Evolutionary conservation across 139 green algal genomes (phyloP), one percentile per base, ranked within the genome.

Genomic region (Chara braunii): DNA sequence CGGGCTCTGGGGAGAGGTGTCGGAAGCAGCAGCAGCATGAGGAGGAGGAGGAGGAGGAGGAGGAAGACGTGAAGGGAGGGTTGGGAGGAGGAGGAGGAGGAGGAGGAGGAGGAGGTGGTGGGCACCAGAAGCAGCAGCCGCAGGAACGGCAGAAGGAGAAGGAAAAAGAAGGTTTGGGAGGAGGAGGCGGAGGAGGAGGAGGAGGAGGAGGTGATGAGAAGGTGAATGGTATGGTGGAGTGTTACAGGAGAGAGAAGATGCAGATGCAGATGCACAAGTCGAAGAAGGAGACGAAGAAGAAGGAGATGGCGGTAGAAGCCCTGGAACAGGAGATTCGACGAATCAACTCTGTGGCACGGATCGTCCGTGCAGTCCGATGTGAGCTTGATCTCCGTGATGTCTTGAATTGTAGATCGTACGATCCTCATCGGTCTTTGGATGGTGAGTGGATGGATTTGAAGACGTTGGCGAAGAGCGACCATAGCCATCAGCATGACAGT

Each of bases 331-430:
- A 45, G 22, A 28, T 70, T 14, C n/a, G 9, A 29, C 11, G 24
- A 31, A 70, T 70, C 50, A 70, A 70, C 52, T 9, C 12, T 3
- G 31, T 70, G 50, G 61, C 61, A 2, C 18, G 24, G 14, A 45
- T 70, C 54, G n/a, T 70, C 26, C 24, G 54, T 36, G 18, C 61
- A 9, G 61, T 70, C 23, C 52, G 61, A 12, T 70, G 54, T 0
- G 31, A 70, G 31, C 50, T 70, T 24, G 61, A 70, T 37, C n/a
- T 70, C 14, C 23, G 42, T 5, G 4, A 51, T 1, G 12, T 68
- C 11, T 45, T 70, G 11, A 24, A 51, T 24, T 22, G 51, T 18
- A 26, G 24, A 35, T 51, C 55, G 12, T 62, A 40, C 23, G 28
- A 50, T 70, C 18, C 61, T 18, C 50, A 70, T 59, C 14, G 37